Conservation (phyloP, 257 asterid species). For the Jasminum sambac region DNA sequence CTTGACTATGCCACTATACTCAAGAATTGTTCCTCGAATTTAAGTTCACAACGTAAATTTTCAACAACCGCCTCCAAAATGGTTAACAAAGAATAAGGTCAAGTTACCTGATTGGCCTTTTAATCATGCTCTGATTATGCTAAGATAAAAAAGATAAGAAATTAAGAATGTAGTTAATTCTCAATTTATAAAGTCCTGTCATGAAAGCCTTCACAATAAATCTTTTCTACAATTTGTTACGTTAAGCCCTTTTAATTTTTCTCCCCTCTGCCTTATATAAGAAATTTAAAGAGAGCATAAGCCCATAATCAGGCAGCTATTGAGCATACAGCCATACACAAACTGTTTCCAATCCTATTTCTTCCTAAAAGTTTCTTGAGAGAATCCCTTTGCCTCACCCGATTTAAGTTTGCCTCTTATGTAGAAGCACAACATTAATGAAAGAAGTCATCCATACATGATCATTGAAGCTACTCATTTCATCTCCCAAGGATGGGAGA, state of each 20-base stretch:
- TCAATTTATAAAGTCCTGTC: neutral
- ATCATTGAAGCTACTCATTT: neutral
- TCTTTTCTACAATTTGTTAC: neutral
- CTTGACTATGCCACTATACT: neutral
- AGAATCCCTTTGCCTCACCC: neutral
- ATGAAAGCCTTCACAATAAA: neutral
- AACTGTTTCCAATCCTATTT: neutral
- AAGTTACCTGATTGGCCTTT: neutral
- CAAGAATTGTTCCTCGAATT: neutral
- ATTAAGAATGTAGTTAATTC: neutral
- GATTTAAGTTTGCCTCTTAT: neutral
- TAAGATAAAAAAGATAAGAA: no score
- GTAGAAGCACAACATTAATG: neutral
- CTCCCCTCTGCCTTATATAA: neutral
- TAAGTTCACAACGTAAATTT: neutral
- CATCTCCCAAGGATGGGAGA: neutral
- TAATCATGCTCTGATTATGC: neutral
- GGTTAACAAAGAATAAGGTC: neutral
- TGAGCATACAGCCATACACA: neutral
- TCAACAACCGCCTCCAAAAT: neutral
- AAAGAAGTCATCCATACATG: neutral
- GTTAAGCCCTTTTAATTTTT: neutral
- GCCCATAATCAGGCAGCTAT: neutral
- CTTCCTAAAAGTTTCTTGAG: neutral
- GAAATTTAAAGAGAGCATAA: neutral